These are phyloP conservation scores for Cercospora berteroae DNA, from an alignment of 2,329 filamentous ascomycete species.

Conservation along the genomic window DNA sequence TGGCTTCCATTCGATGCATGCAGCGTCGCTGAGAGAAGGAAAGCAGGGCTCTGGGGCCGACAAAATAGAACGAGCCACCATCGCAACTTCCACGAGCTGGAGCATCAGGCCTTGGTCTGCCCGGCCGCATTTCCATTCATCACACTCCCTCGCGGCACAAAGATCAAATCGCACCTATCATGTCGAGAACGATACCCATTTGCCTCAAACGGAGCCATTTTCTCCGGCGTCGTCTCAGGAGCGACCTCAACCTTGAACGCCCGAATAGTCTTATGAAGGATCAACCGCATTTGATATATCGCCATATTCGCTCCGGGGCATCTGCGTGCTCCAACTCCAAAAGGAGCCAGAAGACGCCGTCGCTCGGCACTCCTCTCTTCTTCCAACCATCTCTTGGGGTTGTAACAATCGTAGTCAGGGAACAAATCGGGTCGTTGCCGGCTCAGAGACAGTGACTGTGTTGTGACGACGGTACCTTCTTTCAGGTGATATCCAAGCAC, in stretches of 20 bases:
- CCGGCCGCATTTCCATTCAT: background rate
- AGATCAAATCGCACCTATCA: background rate
- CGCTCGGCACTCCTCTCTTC: background rate
- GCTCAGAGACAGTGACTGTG: background rate
- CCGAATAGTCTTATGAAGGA: background rate
- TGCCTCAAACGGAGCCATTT: background rate
- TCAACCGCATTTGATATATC: slow-evolving; percentile 6
- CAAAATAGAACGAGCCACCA: too few species aligned
- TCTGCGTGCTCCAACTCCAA: background rate
- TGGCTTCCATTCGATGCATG: too few species aligned
- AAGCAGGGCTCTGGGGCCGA: too few species aligned
- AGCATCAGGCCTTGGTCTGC: too few species aligned
- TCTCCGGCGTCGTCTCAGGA: background rate
- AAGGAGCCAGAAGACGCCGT: background rate
- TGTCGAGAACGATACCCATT: background rate
- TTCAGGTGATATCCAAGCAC: background rate
- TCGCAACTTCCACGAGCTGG: too few species aligned
- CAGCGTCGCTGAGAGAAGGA: too few species aligned
- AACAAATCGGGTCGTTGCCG: background rate
- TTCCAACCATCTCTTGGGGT: background rate
- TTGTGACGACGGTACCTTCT: background rate
- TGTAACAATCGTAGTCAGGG: background rate
- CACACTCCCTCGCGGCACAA: background rate
- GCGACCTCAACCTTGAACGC: slow-evolving; percentile 3
- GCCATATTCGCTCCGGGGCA: slow-evolving; percentile 3